Evolutionary conservation across 306 rosid genomes (phyloP), one percentile per base, ranked within the genome.

Genomic region (Prunus fruticosa): DNA sequence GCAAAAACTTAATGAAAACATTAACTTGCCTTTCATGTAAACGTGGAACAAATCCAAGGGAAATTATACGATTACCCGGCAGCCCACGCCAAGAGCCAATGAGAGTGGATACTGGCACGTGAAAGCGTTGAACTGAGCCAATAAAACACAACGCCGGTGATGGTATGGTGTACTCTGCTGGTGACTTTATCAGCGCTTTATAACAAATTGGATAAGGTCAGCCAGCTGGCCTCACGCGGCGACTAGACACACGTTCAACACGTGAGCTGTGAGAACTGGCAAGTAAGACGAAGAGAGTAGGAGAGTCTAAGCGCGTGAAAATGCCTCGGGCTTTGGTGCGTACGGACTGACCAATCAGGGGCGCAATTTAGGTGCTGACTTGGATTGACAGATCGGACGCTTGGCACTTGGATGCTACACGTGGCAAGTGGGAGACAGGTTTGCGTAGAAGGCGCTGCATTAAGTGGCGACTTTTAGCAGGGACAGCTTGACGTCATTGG

Each of bases 121-220:
- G 14, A 8, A 38, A 38, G 43, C 43, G 43, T 38, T 38, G 43
- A 38, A 8, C 43, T 3, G 11, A 64, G 16, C 72, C 80, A 75
- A 75, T 69, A 23, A 71, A 49, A 22, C 5, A 32, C 2, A 15
- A 51, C 8, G 66, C 3, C 52, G 9, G 65, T 75, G 79, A 75
- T 16, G 51, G 53, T 51, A 6, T 20, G 19, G 13, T 7, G 38
- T 11, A 6, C 13, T 0, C 0, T 0, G 19, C 1, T 2, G 2
- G 65, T 65, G 19, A 41, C 0, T 20, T 22, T 71, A 67, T 51
- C 62, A 19, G 0, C 53, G 50, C 23, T 38, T 14, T 14, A 53
- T 64, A 52, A 50, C 69, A 72, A 76, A 76, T 16, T 71, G 84
- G 84, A 81, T 81, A 81, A 76, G 78, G 76, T 71, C 77, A 34